phyloP scores from a whole-genome alignment of 2,329 filamentous ascomycete species.

The Ampelomyces quisqualis region DNA sequence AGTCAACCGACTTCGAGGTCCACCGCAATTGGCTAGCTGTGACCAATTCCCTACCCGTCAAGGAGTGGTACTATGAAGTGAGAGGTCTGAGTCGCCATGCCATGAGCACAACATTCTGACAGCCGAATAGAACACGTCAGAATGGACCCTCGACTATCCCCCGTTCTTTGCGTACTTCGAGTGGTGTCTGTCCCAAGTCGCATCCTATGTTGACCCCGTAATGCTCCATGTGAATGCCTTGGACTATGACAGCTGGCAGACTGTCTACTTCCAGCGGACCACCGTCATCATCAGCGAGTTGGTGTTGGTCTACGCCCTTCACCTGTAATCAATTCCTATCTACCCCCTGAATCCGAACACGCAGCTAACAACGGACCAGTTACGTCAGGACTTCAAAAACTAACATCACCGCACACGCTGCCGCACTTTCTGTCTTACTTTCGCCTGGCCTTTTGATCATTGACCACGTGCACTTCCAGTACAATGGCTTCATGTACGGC shows the following conservation, averaged over 20 bases:
- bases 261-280: slow-evolving; percentile 87
- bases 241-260: slow-evolving; percentile 88
- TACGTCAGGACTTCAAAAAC: slow-evolving; percentile 73
- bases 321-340: slow-evolving; percentile 59
- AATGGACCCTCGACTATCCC: slow-evolving; percentile 99
- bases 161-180: slow-evolving; percentile 98
- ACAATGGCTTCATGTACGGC: slow-evolving; percentile 96
- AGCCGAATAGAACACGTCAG: slow-evolving; percentile 70
- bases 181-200: slow-evolving; percentile 82
- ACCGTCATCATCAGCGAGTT: slow-evolving; percentile 86
- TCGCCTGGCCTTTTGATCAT: slow-evolving; percentile 95
- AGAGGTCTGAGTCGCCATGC: background rate
- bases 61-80: slow-evolving; percentile 92
- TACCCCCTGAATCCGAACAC: background rate
- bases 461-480: slow-evolving; percentile 98
- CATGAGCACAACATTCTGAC: slow-evolving; percentile 14
- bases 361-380: slow-evolving; percentile 47
- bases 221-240: slow-evolving; percentile 83
- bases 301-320: slow-evolving; percentile 77
- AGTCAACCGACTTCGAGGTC: slow-evolving; percentile 98
- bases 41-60: slow-evolving; percentile 81
- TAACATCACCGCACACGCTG: slow-evolving; percentile 79
- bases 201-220: slow-evolving; percentile 71
- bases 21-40: slow-evolving; percentile 98
- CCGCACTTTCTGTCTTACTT: slow-evolving; percentile 83